Evolutionary conservation across 73 alveolate species (phyloP).

Genomic region (Paramecium pentaurelia): DNA sequence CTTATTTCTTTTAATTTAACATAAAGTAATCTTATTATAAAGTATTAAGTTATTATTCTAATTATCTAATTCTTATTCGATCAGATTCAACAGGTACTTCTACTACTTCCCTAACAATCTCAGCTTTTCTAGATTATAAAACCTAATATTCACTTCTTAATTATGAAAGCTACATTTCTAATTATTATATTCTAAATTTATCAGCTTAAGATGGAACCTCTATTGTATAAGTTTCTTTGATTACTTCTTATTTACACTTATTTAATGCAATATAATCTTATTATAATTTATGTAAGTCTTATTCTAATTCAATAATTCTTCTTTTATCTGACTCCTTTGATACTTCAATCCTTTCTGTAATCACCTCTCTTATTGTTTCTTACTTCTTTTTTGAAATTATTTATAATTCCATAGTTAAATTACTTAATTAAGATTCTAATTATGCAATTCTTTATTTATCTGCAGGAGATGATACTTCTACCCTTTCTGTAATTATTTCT

Average conservation of each 20-base stretch:
- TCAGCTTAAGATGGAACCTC: slow-evolving; percentile 33
- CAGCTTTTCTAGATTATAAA: not conserved
- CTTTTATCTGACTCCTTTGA: not conserved
- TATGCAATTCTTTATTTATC: slow-evolving; percentile 33
- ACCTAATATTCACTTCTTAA: not conserved
- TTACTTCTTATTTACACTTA: slow-evolving; percentile 1
- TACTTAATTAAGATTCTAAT: not conserved
- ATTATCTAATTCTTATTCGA: not conserved
- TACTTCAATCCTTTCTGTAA: slow-evolving; percentile 14
- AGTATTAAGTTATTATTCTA: not conserved
- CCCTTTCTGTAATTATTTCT: not conserved
- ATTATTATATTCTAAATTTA: not conserved
- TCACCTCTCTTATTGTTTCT: not conserved
- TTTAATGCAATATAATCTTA: slow-evolving; percentile 14
- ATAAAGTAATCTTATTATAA: not conserved
- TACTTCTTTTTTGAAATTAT: not conserved
- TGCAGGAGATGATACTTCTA: not conserved
- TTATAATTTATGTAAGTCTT: not conserved
- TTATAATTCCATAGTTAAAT: not conserved
- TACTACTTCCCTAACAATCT: not conserved
- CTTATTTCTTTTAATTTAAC: slow-evolving; percentile 17
- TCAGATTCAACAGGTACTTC: slow-evolving; percentile 23
- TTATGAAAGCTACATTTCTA: not conserved
- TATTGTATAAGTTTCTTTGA: not conserved
- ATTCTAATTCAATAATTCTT: slow-evolving; percentile 7